Base-by-base conservation (phyloP, 192 early-diverging fungal genomes). In the Backusella mclennaniae region DNA sequence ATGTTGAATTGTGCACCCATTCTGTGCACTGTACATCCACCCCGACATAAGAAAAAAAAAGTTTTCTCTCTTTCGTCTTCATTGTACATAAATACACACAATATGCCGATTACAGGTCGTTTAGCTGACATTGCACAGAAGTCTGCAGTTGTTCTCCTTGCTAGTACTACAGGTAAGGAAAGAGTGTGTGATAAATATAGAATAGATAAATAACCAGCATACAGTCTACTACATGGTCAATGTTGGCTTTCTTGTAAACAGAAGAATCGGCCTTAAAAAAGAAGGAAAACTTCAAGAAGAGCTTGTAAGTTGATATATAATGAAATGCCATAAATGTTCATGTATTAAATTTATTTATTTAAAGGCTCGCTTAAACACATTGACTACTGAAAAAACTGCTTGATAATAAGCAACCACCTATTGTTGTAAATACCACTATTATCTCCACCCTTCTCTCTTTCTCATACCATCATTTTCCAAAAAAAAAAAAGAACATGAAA, bases 111-210 rank as follows among this genome's bases (percentile, higher is more conserved):
- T 4, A 66, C 53, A 7, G 74, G 73, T 38, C 52, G 67, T 33
- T 73, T 82, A 31, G 80, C 80, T 67, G 80, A 82, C 66, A 76
- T 82, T 78, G 80, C 80, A 33, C 80, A 82, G 14, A 82, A 82
- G 63, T 82, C 80, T 17, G 73, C 77, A 31, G 80, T 82, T 31
- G 35, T 82, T 35, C 74, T 82, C 39, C 44, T 82, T 17, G 80
- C 80, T 19, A 76, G 80, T 1, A 77, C 80, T 26, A 82, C 80
- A 26, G 69, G 80, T 82, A 75, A 41, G 33, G 11, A 3, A 12
- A 14, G 31, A 35, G 35, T 29, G 19, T 21, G 4, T 17, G n/a
- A 35, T 23, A 29, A 21, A 21, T 35, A 49, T 21, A 49, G 33
- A 35, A 0, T 0, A 36, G 6, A 52, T 19, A 52, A 52, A 21